Percentiles rank a stretch among this genome's conserved stretches.
Conservation (phyloP, 2,329 filamentous ascomycete species). For the Paecilomyces variotii region DNA sequence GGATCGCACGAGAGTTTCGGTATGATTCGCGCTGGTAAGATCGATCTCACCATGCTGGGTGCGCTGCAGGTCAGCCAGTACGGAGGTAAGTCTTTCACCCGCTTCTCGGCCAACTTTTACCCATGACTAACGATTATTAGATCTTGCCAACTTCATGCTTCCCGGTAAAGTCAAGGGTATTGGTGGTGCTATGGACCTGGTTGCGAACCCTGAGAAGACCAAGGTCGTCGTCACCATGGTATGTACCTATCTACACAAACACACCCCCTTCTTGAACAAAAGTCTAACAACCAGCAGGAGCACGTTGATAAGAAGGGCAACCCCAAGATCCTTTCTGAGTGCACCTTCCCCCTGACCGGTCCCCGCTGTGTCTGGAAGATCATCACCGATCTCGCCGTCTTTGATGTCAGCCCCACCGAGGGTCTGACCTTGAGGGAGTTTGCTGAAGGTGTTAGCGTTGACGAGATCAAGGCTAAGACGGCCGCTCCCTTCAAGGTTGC, state of each 20-base stretch:
- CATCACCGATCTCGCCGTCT: slow-evolving; percentile 64
- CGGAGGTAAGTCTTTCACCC: slow-evolving; percentile 36
- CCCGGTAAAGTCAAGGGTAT: slow-evolving; percentile 77
- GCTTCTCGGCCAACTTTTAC: neutral
- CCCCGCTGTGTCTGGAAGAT: slow-evolving; percentile 60
- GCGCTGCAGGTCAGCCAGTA: slow-evolving; percentile 71
- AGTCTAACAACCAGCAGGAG: slow-evolving; percentile 30
- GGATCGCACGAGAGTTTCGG: slow-evolving; percentile 75
- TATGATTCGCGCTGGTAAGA: slow-evolving; percentile 79
- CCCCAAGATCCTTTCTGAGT: slow-evolving; percentile 56
- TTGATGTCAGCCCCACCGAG: slow-evolving; percentile 62
- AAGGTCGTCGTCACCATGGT: slow-evolving; percentile 62
- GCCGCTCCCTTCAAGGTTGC: slow-evolving; percentile 60
- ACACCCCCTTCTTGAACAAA: neutral
- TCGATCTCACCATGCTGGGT: slow-evolving; percentile 77
- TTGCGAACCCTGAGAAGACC: slow-evolving; percentile 58
- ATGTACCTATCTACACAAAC: neutral
- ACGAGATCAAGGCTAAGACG: slow-evolving; percentile 63
- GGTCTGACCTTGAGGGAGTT: slow-evolving; percentile 53
- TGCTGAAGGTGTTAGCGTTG: slow-evolving; percentile 61
- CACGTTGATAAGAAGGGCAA: slow-evolving; percentile 63
- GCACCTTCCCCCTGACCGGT: slow-evolving; percentile 59
- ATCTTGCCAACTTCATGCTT: slow-evolving; percentile 86
- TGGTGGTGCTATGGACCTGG: slow-evolving; percentile 65
- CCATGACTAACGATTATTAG: slow-evolving; percentile 24